Evolutionary conservation across 2,329 filamentous ascomycete species (phyloP), one percentile per base, ranked within the genome.

Genomic region (Botrytis sinoallii): DNA sequence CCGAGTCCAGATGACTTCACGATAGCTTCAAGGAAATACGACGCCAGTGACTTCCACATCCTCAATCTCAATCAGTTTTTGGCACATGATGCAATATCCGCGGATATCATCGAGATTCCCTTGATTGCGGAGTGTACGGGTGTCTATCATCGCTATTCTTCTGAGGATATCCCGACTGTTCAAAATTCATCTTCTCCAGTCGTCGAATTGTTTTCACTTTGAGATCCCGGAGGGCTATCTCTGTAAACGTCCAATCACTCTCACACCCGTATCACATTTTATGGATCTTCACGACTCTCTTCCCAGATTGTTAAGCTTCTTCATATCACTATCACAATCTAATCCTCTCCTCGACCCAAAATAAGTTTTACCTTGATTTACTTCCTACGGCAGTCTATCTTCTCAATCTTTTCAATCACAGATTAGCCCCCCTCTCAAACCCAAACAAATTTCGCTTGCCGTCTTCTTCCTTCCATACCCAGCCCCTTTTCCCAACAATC

Each of bases 401-500:
- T 57, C n/a, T 57, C 14, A 29, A 29, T 18, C 87, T 5, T 80
- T 81, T 0, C 77, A 76, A 1, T 42, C n/a, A 70, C 46, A 71
- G 44, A 6, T 46, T 78, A 29, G 25, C 74, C 22, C 14, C 64
- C 18, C n/a, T 44, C 35, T 74, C 75, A 70, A 82, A 78, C 12
- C 75, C 74, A 74, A 85, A 85, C 40, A 84, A 48, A 77, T 84
- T 85, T 67, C 82, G 80, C 25, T 52, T 66, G n/a, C 80, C 81
- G 59, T 79, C 77, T 9, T 79, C 77, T 38, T 70, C 77, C 1
- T 46, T 77, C 73, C 75, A 81, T 4, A 89, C 86, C 78, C 81
- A 83, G 2, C 87, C 87, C 16, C 70, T 79, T 75, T 82, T 82
- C 4, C 87, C 87, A 71, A 89, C 83, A 16, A 84, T 84, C 77